Evolutionary conservation across 495 filamentous ascomycete species (phyloP), one percentile per base, ranked within the genome.

Genomic region (Trichoderma erinaceum): DNA sequence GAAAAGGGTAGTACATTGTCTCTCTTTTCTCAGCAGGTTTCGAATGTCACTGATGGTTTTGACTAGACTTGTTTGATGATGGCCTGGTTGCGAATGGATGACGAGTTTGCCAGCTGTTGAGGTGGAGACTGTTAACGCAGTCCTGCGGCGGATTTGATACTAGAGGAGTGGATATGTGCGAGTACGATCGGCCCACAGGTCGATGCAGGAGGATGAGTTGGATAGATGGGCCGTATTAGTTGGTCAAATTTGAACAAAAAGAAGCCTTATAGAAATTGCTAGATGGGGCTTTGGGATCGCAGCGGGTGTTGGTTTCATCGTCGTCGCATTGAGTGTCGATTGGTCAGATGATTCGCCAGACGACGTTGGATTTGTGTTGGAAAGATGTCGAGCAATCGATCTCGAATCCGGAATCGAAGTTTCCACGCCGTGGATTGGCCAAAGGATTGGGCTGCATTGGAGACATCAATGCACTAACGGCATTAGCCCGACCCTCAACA

Each of bases 391-490:
- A 25, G 50, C 25, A 38, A 29, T 61, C 56, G 56, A 61, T 61
- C 56, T 61, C 27, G 56, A 32, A 61, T 61, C 29, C 56, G 56
- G 29, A 61, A 61, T 32, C 25, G 25, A 61, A 25, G 16, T 10
- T 32, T 29, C 12, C 18, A 27, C 25, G 56, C 56, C 56, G 27
- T 29, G 12, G 56, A 61, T 61, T 61, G 56, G 56, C 18, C 56
- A 18, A 18, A 4, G 8, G 25, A 61, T 61, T 61, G 56, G 56
- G 56, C 56, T 61, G 56, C 56, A 61, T 61, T 61, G 56, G 56
- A 32, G 56, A 23, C 56, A 61, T 38, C 35, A 38, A 38, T 61
- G 56, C 56, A 61, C 56, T 21, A 61, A 32, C 56, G 27, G n/a
- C 56, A 35, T 35, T 61, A 61, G 56, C 27, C 7, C 27, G 56